phyloP scores from a whole-genome alignment of 2,329 filamentous ascomycete species.

The Neofusicoccum sp. region DNA sequence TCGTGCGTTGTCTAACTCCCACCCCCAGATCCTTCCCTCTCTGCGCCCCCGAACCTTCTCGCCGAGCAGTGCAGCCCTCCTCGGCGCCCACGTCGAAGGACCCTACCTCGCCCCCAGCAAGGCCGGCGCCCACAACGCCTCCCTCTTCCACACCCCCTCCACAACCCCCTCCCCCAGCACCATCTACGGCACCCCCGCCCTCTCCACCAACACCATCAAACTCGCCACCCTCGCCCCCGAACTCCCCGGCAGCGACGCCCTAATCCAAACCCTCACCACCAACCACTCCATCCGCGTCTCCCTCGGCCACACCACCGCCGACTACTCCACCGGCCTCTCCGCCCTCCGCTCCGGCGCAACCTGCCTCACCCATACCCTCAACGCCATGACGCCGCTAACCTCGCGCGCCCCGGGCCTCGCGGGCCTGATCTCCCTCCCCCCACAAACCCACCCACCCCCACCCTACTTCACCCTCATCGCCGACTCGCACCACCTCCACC shows the following conservation, averaged over 20 bases:
- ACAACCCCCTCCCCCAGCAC: conserved; percentile 33
- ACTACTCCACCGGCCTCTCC: conserved; percentile 48
- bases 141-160: conserved; percentile 46
- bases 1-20: conserved; percentile 7
- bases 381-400: conserved; percentile 56
- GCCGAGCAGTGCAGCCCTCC: conserved; percentile 48
- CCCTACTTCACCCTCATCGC: conserved; percentile 58
- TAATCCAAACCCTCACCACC: conserved; percentile 47
- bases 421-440: conserved; percentile 42
- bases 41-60: conserved; percentile 47
- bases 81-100: conserved; percentile 61
- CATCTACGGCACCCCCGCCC: conserved; percentile 52
- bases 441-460: conserved; percentile 25
- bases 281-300: conserved; percentile 48
- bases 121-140: conserved; percentile 56
- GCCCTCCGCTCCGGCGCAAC: conserved; percentile 54
- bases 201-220: conserved; percentile 51
- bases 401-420: conserved; percentile 56
- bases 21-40: conserved; percentile 49
- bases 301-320: conserved; percentile 54
- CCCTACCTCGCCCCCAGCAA: conserved; percentile 57
- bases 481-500: conserved; percentile 59
- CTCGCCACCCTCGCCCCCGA: conserved; percentile 59
- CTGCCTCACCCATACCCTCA: conserved; percentile 57
- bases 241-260: conserved; percentile 42